These are phyloP conservation scores for Alisma plantagoaquatica DNA, from an alignment of 106 monocot species.

Conservation along the genomic window DNA sequence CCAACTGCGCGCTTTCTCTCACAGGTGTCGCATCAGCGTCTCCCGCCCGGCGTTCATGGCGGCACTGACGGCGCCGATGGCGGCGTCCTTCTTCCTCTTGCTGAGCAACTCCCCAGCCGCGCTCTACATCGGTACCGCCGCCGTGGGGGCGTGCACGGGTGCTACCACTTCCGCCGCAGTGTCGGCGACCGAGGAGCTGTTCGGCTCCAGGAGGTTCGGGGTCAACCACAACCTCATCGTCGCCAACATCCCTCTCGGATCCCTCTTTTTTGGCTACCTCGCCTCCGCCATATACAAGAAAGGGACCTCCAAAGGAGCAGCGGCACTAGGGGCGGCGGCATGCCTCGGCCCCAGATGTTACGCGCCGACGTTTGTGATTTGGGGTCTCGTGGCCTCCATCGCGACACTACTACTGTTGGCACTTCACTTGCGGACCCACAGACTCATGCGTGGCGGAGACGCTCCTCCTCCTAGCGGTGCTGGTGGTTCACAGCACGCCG, in stretches of 20 bases:
- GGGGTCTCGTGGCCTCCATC: background rate
- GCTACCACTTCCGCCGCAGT: conserved; percentile 33
- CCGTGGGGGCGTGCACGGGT: conserved; percentile 10
- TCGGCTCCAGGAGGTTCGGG: conserved; percentile 49
- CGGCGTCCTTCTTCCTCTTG: conserved; percentile 13
- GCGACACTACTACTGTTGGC: conserved; percentile 3
- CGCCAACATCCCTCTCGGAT: conserved; percentile 58
- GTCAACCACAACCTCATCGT: conserved; percentile 73
- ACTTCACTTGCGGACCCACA: background rate
- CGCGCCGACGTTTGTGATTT: conserved; percentile 1
- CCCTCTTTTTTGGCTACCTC: conserved; percentile 56
- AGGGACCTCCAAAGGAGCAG: conserved; percentile 18
- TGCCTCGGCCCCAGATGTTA: conserved; percentile 1
- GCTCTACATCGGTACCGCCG: conserved; percentile 10
- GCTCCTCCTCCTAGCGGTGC: no score
- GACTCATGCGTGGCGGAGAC: no score
- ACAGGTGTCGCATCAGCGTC: no score
- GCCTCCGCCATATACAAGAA: conserved; percentile 39
- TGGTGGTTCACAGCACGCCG: no score
- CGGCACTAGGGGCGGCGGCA: background rate
- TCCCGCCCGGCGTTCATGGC: conserved; percentile 3
- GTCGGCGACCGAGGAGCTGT: conserved; percentile 49
- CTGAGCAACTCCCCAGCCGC: background rate
- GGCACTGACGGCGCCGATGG: conserved; percentile 15
- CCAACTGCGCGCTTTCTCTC: no score